Evolutionary conservation across 1,284 basidiomycete genomes (phyloP), one percentile per base, ranked within the genome.

Genomic region (Malassezia sp.): DNA sequence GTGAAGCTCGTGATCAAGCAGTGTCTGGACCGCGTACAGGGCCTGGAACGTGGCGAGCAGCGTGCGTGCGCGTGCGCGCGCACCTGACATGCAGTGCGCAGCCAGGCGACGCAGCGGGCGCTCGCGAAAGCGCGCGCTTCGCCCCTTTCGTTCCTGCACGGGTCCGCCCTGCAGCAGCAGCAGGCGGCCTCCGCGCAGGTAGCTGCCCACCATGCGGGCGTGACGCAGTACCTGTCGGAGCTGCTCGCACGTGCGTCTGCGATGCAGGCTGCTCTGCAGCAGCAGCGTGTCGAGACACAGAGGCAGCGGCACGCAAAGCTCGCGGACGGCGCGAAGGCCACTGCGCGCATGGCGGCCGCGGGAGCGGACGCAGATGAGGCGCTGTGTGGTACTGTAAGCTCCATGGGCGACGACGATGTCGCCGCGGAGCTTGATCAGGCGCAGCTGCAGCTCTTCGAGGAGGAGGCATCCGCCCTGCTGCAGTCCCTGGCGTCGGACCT

Each of bases 361-460:
- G 15, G 20, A 22, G 37, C 37, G 7, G 3, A 28, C 2, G 22
- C 38, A 8, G 38, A 34, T 7, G 31, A 31, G 15, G 23, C 21
- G 5, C 18, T 50, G 7, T 31, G 26, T 5, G 48, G 42, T 3
- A 50, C 21, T 21, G 28, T 39, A 4, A 42, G 48, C 14, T 30
- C 42, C 1, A 22, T 50, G 24, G 37, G 38, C 32, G 54, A 55
- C 26, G 45, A 53, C 2, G 59, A 63, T 44, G 52, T 63, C 29
- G 41, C 54, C 10, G 39, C 49, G 2, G 46, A 60, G 34, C 52
- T 67, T n/a, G 52, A 56, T 4, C 44, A 79, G 34, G 84, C 83
- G 10, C 87, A 91, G 68, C 86, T 90, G 43, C 79, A 85, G 60
- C 84, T 86, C 70, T 91, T 91, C 60, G 88, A 91, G 71, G 76